Conservation (phyloP, 306 rosid species). For the Malus orientalis region DNA sequence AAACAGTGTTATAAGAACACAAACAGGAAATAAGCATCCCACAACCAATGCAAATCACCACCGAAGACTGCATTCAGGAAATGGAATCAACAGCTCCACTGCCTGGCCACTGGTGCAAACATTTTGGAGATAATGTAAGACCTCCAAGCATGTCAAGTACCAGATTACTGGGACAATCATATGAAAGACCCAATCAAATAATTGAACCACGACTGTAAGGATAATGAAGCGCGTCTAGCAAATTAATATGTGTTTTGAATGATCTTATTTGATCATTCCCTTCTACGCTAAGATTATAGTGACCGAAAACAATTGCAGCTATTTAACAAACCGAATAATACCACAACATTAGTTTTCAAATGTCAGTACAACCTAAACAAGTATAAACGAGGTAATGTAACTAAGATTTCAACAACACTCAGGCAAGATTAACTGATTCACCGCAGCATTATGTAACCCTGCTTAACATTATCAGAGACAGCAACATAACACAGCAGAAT, state of each 20-base stretch:
- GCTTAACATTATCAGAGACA: neutral
- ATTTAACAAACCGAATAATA: neutral
- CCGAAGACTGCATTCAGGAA: too few species aligned
- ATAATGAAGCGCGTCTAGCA: neutral
- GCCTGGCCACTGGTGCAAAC: neutral
- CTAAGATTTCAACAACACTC: neutral
- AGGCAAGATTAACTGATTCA: neutral
- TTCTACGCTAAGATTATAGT: neutral
- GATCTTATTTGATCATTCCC: neutral
- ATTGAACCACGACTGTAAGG: neutral
- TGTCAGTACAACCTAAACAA: neutral
- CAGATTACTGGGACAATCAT: neutral
- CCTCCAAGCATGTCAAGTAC: neutral
- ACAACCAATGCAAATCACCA: too few species aligned
- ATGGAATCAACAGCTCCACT: neutral
- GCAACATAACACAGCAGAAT: neutral
- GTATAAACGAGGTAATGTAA: neutral
- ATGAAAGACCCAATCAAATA: neutral
- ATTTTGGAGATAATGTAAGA: neutral
- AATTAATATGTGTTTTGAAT: neutral
- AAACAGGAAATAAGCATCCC: too few species aligned
- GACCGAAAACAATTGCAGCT: neutral
- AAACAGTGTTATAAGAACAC: too few species aligned
- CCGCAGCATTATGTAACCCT: neutral
- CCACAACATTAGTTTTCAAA: neutral